Conservation (phyloP, 345 rosid genomes). For the Eucalyptus sideroxylon region DNA sequence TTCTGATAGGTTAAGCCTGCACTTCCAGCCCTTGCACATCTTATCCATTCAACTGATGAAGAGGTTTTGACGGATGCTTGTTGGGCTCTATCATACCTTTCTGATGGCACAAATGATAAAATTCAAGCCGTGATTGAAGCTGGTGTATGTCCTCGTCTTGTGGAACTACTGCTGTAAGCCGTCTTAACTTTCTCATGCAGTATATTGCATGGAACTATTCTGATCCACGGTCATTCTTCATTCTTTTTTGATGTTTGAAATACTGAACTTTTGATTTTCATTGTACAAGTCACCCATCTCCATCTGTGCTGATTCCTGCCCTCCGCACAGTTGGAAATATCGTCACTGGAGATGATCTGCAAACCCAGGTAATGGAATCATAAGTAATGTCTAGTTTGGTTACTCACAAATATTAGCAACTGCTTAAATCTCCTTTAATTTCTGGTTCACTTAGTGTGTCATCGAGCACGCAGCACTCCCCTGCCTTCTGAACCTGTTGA, state of each 20-base stretch:
- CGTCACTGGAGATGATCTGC: conserved; percentile 37
- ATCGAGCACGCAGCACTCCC: conserved; percentile 24
- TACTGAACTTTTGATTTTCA: not conserved
- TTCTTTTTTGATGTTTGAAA: not conserved
- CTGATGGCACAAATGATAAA: conserved; percentile 42
- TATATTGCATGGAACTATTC: not conserved
- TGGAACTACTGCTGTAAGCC: conserved; percentile 30
- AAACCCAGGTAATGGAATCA: conserved; percentile 9
- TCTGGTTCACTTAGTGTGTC: conserved; percentile 7
- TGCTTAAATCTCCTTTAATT: not conserved
- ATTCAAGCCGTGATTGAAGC: conserved; percentile 43
- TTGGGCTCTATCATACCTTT: conserved; percentile 39
- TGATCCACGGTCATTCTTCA: not conserved
- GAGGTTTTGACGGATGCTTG: conserved; percentile 46
- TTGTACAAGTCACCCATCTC: conserved; percentile 20
- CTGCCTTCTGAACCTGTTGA: conserved; percentile 26
- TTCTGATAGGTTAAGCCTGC: conserved; percentile 27
- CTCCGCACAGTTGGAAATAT: conserved; percentile 43
- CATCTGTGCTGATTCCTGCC: conserved; percentile 37
- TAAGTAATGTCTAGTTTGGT: not conserved
- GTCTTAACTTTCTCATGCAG: not conserved
- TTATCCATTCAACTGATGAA: conserved; percentile 35
- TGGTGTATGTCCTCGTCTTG: conserved; percentile 27
- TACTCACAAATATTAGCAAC: not conserved
- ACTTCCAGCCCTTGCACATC: conserved; percentile 33